Conservation (phyloP, 2,329 filamentous ascomycete species). For the Talaromyces amestolkiae region DNA sequence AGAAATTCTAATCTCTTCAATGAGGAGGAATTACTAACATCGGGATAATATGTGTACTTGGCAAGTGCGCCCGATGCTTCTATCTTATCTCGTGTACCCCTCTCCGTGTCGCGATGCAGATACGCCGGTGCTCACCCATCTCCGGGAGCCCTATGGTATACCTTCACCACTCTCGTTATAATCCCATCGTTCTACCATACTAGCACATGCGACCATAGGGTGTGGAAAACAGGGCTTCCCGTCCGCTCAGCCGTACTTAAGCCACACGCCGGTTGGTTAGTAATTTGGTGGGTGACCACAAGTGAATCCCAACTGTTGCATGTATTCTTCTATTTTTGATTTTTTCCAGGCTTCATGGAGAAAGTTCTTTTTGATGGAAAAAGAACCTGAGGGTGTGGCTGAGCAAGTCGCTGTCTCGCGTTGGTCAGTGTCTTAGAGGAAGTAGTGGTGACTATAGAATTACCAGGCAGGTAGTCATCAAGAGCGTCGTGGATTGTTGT, state of each 20-base stretch:
- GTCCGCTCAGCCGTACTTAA: conserved; percentile 51
- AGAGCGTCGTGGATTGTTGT: not conserved
- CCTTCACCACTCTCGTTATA: not conserved
- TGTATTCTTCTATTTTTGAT: conserved; percentile 23
- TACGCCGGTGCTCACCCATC: not conserved
- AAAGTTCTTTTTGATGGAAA: too few relatives aligned
- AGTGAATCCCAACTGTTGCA: conserved; percentile 48
- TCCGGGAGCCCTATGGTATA: not conserved
- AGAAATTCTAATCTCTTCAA: too few relatives aligned
- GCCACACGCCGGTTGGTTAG: conserved; percentile 48
- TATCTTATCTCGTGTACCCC: not conserved
- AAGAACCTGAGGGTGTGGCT: too few relatives aligned
- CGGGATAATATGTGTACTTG: not conserved
- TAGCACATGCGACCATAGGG: conserved; percentile 45
- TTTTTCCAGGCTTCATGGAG: too few relatives aligned
- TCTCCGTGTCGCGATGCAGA: not conserved
- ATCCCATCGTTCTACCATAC: not conserved
- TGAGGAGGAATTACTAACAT: too few relatives aligned
- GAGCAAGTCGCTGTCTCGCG: too few relatives aligned
- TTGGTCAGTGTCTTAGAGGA: too few relatives aligned
- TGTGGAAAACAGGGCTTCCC: conserved; percentile 50
- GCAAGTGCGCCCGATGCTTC: not conserved
- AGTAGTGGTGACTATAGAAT: too few relatives aligned
- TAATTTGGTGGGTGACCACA: conserved; percentile 50
- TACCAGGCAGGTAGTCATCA: not conserved